Conservation (phyloP, 2,329 filamentous ascomycete genomes). For the Fusarium palustre region DNA sequence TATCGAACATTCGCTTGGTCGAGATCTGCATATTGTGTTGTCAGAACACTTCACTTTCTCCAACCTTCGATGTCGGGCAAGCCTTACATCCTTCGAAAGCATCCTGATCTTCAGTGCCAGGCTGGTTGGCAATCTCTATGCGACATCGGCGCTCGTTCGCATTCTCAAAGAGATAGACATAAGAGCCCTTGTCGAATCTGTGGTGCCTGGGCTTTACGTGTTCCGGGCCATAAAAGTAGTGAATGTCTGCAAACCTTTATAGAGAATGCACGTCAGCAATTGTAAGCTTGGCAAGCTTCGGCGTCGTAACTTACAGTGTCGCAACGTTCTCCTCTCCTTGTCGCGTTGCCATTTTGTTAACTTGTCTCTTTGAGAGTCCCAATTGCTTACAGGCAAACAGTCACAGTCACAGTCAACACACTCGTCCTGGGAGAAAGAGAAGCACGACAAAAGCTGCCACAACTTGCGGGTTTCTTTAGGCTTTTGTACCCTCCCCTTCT, state of each 20-base stretch:
- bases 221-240: slow-evolving; percentile 81
- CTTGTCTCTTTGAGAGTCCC: slow-evolving; percentile 6
- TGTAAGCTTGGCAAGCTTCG: neutral
- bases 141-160: slow-evolving; percentile 74
- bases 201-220: slow-evolving; percentile 77
- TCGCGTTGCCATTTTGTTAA: slow-evolving; percentile 57
- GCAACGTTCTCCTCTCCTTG: slow-evolving; percentile 64
- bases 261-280: slow-evolving; percentile 18
- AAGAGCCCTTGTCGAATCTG: slow-evolving; percentile 82
- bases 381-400: neutral
- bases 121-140: slow-evolving; percentile 80
- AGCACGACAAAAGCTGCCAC: slow-evolving; percentile 16
- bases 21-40: slow-evolving; percentile 62
- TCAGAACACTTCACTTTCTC: slow-evolving; percentile 22
- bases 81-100: slow-evolving; percentile 79
- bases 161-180: slow-evolving; percentile 84
- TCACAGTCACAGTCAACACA: slow-evolving; percentile 4
- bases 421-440: slow-evolving; percentile 21
- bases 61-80: slow-evolving; percentile 14
- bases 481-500: slow-evolving; percentile 43
- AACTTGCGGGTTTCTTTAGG: slow-evolving; percentile 39
- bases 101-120: slow-evolving; percentile 81
- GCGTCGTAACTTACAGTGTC: slow-evolving; percentile 58
- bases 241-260: slow-evolving; percentile 78
- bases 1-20: slow-evolving; percentile 74